These are phyloP conservation scores for Panicum hallii DNA, from an alignment of 202 grass and related monocot species.

Conservation along the genomic window DNA sequence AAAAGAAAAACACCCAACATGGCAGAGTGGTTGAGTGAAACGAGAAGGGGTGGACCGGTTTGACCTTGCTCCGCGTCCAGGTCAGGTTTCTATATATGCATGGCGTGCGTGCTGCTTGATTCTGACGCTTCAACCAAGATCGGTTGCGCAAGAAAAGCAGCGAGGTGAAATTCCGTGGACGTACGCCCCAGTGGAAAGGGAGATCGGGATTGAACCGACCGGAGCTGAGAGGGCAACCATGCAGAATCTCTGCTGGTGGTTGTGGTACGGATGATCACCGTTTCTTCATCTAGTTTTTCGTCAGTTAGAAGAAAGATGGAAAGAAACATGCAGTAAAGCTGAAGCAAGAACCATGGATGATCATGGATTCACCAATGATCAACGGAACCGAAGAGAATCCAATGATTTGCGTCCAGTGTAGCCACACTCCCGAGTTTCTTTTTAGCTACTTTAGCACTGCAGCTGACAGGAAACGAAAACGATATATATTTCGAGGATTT, in stretches of 20 bases:
- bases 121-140: slow-evolving; percentile 37
- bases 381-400: background rate
- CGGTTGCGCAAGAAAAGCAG: slow-evolving; percentile 11
- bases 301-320: background rate
- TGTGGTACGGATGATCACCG: slow-evolving; percentile 6
- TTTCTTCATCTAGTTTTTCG: background rate
- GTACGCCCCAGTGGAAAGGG: background rate
- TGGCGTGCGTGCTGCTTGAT: slow-evolving; percentile 15
- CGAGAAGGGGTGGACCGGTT: slow-evolving; percentile 10
- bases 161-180: slow-evolving; percentile 40
- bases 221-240: background rate
- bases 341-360: slow-evolving; percentile 13
- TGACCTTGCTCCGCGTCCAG: slow-evolving; percentile 18
- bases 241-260: background rate
- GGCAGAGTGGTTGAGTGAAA: slow-evolving; percentile 5
- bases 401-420: background rate
- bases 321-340: background rate
- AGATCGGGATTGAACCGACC: background rate
- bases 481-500: slow-evolving; percentile 2
- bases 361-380: background rate
- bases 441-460: background rate
- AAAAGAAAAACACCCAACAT: background rate
- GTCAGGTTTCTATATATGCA: background rate
- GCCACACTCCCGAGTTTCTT: background rate
- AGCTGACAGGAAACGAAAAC: background rate